Percentiles rank a stretch among this genome's conserved stretches.
Evolutionary conservation across 2,329 filamentous ascomycete genomes (phyloP).

Genomic region (Alternaria rosae): DNA sequence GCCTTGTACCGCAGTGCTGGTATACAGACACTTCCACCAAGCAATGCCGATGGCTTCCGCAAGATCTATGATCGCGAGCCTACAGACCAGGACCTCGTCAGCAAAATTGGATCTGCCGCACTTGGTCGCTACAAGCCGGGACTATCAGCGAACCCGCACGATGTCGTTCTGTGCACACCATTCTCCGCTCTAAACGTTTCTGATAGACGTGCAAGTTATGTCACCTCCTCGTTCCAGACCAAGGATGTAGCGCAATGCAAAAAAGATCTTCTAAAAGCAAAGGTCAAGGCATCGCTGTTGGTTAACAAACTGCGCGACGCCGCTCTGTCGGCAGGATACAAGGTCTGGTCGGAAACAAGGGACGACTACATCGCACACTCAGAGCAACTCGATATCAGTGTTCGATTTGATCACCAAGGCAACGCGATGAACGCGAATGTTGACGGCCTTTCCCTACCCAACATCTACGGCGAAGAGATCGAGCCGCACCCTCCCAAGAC

Average conservation of each 20-base stretch:
- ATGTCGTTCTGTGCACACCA: constrained; percentile 9
- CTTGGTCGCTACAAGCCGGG: constrained; percentile 16
- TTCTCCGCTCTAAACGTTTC: background rate
- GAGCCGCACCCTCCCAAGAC: background rate
- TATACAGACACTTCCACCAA: constrained; percentile 23
- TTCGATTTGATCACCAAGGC: constrained; percentile 14
- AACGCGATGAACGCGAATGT: background rate
- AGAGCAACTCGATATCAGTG: constrained; percentile 9
- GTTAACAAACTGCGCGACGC: constrained; percentile 13
- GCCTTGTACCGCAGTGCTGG: constrained; percentile 20
- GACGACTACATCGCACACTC: constrained; percentile 23
- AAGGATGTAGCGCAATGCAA: background rate
- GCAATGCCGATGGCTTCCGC: constrained; percentile 11
- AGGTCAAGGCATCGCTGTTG: constrained; percentile 18
- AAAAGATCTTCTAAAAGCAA: constrained; percentile 17
- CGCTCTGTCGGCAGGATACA: constrained; percentile 15
- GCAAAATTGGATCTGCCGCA: constrained; percentile 13
- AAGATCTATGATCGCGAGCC: constrained; percentile 21
- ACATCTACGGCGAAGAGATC: constrained; percentile 18
- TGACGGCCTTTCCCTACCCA: constrained; percentile 7
- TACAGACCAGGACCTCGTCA: constrained; percentile 4
- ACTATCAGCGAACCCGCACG: constrained; percentile 1
- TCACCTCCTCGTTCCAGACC: constrained; percentile 27
- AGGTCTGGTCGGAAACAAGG: constrained; percentile 14
- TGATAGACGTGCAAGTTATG: background rate